Evolutionary conservation across 129 eudicot species (phyloP).

Genomic region (Helichrysum umbraculigerum): DNA sequence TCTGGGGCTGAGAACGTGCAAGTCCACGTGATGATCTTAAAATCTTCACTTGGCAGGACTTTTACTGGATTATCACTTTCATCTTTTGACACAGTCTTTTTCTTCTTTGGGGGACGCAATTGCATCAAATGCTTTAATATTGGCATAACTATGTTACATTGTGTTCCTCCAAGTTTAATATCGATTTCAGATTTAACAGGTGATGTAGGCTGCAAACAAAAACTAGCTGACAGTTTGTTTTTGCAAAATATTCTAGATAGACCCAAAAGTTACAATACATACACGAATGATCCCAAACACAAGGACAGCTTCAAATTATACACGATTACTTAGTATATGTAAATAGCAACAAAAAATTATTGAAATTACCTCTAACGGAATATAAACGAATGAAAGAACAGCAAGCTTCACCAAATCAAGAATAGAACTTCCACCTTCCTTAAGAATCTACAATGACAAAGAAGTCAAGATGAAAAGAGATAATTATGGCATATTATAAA

Average conservation of each 20-base stretch:
- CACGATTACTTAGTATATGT: background rate
- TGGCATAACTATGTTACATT: constrained; percentile 59
- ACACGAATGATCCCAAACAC: background rate
- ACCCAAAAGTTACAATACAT: background rate
- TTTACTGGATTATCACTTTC: constrained; percentile 37
- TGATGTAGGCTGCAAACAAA: constrained; percentile 60
- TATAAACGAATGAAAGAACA: constrained; percentile 64
- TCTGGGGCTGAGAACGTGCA: constrained; percentile 92
- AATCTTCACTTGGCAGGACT: constrained; percentile 44
- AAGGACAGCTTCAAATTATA: background rate
- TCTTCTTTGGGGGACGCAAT: constrained; percentile 50
- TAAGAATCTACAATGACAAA: constrained; percentile 56
- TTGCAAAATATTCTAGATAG: background rate
- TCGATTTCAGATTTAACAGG: constrained; percentile 78
- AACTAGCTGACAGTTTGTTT: constrained; percentile 24
- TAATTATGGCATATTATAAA: background rate
- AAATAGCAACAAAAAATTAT: background rate
- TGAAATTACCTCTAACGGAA: constrained; percentile 72
- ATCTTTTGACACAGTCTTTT: constrained; percentile 42
- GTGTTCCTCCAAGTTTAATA: constrained; percentile 87
- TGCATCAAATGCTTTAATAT: constrained; percentile 65
- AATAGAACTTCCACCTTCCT: constrained; percentile 66
- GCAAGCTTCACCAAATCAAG: constrained; percentile 70
- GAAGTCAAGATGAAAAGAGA: constrained; percentile 26
- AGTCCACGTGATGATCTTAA: constrained; percentile 70